phyloP scores from a whole-genome alignment of 106 monocot species.

The Allium fistulosum region DNA sequence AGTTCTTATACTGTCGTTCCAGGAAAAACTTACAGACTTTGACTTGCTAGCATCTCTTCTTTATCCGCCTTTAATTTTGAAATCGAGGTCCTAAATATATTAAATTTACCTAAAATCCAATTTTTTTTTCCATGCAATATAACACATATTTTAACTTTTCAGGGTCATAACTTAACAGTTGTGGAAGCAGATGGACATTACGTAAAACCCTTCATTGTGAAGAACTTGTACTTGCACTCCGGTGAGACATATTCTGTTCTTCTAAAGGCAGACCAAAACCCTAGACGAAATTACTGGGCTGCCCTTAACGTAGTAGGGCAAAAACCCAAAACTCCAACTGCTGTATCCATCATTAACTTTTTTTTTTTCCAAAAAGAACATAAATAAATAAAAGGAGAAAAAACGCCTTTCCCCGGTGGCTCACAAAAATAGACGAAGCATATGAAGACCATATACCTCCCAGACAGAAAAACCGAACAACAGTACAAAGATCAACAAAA shows the following conservation, averaged over 20 bases:
- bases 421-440: too few relatives aligned
- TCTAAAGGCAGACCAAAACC: conserved; percentile 52
- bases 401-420: too few relatives aligned
- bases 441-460: too few relatives aligned
- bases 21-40: conserved; percentile 59
- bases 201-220: conserved; percentile 60
- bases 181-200: conserved; percentile 82
- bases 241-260: conserved; percentile 93
- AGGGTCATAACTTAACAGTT: conserved; percentile 57
- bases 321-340: conserved; percentile 42
- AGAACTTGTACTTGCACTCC: conserved; percentile 72
- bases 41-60: conserved; percentile 60
- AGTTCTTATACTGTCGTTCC: conserved; percentile 35
- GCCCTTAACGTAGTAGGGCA: conserved; percentile 57
- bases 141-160: too few relatives aligned
- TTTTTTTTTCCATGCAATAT: too few relatives aligned
- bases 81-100: conserved; percentile 32
- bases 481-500: too few relatives aligned
- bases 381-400: too few relatives aligned
- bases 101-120: too few relatives aligned
- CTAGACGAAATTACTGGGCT: conserved; percentile 74
- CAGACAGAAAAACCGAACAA: too few relatives aligned
- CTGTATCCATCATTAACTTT: conserved; percentile 33
- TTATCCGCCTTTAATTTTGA: conserved; percentile 75
- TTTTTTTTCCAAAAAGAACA: too few relatives aligned